A percentile compares a stretch with the other conserved stretches of the same genome.
Conservation (phyloP, 2,329 filamentous ascomycete species). For the Neoscytalidium dimidiatum region DNA sequence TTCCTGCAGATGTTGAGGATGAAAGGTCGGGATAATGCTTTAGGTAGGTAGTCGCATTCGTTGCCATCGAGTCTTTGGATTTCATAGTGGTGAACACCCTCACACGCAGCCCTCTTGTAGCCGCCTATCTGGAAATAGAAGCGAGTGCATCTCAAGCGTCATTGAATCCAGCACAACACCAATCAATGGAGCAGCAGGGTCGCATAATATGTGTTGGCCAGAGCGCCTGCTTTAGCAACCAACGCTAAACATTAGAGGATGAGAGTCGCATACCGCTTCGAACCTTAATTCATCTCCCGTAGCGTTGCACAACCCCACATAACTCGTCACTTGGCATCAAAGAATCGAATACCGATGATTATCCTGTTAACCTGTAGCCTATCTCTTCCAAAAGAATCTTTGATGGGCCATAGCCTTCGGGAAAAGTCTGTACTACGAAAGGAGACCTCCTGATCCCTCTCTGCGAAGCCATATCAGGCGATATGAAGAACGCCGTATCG, state of each 20-base stretch:
- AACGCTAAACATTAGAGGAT: neutral
- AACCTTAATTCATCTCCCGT: neutral
- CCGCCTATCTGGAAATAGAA: too few relatives aligned
- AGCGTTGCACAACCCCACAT: neutral
- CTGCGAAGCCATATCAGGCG: neutral
- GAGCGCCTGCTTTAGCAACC: too few relatives aligned
- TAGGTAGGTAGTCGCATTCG: too few relatives aligned
- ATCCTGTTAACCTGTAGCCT: neutral
- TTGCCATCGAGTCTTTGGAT: too few relatives aligned
- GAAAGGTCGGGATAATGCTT: too few relatives aligned
- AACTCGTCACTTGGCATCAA: neutral
- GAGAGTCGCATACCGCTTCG: neutral
- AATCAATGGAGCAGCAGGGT: too few relatives aligned
- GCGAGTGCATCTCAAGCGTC: too few relatives aligned
- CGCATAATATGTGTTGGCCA: too few relatives aligned
- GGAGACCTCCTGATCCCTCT: neutral
- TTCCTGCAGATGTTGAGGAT: too few relatives aligned
- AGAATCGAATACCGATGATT: neutral
- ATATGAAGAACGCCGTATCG: neutral
- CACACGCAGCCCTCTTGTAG: too few relatives aligned
- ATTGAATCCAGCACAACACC: too few relatives aligned
- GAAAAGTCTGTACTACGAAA: slow-evolving; percentile 1
- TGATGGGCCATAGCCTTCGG: neutral
- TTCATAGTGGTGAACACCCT: too few relatives aligned
- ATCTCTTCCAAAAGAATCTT: neutral